phyloP scores from a whole-genome alignment of 1,284 basidiomycete species.

The Cerrena zonata region DNA sequence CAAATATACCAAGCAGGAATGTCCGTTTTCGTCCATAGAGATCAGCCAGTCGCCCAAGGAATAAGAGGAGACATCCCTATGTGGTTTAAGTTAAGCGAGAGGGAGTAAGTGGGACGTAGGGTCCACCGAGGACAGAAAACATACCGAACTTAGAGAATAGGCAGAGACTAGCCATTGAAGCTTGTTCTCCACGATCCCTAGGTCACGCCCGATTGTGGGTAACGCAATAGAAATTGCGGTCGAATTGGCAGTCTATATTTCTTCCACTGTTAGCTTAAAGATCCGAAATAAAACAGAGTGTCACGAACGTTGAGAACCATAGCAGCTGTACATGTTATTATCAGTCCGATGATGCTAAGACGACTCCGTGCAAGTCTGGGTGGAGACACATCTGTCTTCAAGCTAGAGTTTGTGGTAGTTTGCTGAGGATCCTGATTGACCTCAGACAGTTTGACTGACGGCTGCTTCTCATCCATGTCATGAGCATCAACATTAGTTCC shows the following conservation, averaged over 20 bases:
- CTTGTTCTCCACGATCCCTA: slow-evolving; percentile 37
- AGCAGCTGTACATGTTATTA: slow-evolving; percentile 3
- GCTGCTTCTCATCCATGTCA: background rate
- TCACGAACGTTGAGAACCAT: slow-evolving; percentile 4
- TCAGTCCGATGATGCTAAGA: background rate
- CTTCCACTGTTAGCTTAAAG: background rate
- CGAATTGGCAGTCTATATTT: slow-evolving; percentile 26
- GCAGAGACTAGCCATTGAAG: slow-evolving; percentile 61
- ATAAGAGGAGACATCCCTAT: slow-evolving; percentile 53
- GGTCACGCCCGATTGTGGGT: slow-evolving; percentile 45
- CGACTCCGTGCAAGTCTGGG: background rate
- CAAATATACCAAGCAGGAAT: slow-evolving; percentile 42
- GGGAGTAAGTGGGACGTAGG: too few species aligned
- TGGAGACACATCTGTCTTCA: background rate
- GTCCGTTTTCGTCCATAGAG: slow-evolving; percentile 49
- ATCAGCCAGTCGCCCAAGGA: slow-evolving; percentile 58
- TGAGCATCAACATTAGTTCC: too few species aligned
- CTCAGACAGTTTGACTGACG: background rate
- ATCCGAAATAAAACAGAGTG: background rate
- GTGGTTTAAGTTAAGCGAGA: background rate
- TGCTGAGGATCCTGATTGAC: background rate
- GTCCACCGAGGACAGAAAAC: slow-evolving; percentile 12
- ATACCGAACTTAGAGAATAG: slow-evolving; percentile 42
- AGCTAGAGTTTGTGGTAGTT: background rate
- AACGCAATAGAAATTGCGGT: slow-evolving; percentile 42